Conservation (phyloP, 208 protist species). For the Trypanosoma lewisi region DNA sequence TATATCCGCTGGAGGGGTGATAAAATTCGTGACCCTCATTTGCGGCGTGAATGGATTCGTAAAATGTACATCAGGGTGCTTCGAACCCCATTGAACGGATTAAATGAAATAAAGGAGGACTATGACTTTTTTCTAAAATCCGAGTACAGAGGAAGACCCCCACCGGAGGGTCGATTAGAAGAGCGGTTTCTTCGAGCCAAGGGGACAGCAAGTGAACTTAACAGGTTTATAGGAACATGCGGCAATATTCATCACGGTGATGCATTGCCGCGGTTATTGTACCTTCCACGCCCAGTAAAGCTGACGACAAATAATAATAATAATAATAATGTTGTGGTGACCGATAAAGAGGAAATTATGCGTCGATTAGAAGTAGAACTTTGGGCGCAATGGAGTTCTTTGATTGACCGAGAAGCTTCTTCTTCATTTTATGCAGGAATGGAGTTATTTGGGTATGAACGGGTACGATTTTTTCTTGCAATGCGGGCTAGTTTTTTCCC, state of each 20-base stretch:
- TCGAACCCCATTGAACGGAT: slow-evolving; percentile 55
- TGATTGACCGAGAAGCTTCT: slow-evolving; percentile 43
- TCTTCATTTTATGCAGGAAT: slow-evolving; percentile 36
- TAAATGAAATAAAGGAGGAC: slow-evolving; percentile 71
- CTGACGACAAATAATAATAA: slow-evolving; percentile 3
- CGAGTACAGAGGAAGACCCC: slow-evolving; percentile 55
- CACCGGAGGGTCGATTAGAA: slow-evolving; percentile 36
- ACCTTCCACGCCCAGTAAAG: slow-evolving; percentile 45
- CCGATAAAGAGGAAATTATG: slow-evolving; percentile 21
- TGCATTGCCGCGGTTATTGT: slow-evolving; percentile 28
- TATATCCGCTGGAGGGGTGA: slow-evolving; percentile 63
- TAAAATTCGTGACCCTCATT: slow-evolving; percentile 36
- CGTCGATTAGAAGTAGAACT: slow-evolving; percentile 48
- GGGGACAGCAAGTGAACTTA: slow-evolving; percentile 15
- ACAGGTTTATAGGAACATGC: slow-evolving; percentile 15
- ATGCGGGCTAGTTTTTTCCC: slow-evolving; percentile 66
- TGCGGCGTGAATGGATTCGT: slow-evolving; percentile 59
- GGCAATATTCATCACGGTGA: slow-evolving; percentile 5
- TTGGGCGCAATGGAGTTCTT: slow-evolving; percentile 53
- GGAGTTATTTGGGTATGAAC: slow-evolving; percentile 51
- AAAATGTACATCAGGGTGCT: slow-evolving; percentile 70
- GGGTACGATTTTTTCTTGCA: slow-evolving; percentile 44
- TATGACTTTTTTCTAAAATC: slow-evolving; percentile 70
- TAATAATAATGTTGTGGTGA: neutral
- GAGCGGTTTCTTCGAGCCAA: slow-evolving; percentile 28